Conservation (phyloP, 2,329 filamentous ascomycete species). For the Cladosporium oxysporum region DNA sequence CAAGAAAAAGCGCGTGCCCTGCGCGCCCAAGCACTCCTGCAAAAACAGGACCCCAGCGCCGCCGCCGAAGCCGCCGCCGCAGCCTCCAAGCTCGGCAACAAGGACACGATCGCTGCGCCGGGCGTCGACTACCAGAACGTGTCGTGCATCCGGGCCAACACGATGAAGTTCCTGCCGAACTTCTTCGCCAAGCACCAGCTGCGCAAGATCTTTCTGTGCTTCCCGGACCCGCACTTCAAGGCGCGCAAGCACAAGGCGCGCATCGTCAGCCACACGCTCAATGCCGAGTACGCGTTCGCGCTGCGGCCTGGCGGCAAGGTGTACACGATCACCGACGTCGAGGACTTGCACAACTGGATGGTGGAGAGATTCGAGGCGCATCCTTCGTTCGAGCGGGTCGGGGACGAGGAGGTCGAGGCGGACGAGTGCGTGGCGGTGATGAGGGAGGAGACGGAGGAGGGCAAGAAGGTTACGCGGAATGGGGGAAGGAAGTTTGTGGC, state of each 20-base stretch:
- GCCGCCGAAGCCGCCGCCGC: conserved; percentile 7
- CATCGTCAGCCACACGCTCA: conserved; percentile 85
- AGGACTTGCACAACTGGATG: conserved; percentile 94
- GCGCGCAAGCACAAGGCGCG: conserved; percentile 94
- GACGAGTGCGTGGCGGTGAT: conserved; percentile 75
- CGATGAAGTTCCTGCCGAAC: conserved; percentile 99
- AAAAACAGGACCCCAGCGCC: neutral
- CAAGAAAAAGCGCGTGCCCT: conserved; percentile 83
- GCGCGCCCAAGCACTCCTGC: conserved; percentile 58
- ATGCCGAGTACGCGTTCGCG: conserved; percentile 90
- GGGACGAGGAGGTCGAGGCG: conserved; percentile 61
- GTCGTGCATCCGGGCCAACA: conserved; percentile 85
- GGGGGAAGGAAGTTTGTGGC: conserved; percentile 89
- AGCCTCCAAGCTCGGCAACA: conserved; percentile 1
- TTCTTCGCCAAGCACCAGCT: conserved; percentile 85
- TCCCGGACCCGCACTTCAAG: conserved; percentile 98
- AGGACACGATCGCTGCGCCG: conserved; percentile 23
- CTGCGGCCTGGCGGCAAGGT: conserved; percentile 79
- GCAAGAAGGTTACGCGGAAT: conserved; percentile 93
- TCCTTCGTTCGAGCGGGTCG: conserved; percentile 74
- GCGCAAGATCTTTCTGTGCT: conserved; percentile 93
- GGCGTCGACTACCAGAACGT: conserved; percentile 74
- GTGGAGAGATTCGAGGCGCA: conserved; percentile 78
- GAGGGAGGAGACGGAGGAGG: conserved; percentile 87
- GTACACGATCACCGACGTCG: conserved; percentile 97